Percentiles rank a stretch among this genome's conserved stretches.
Conservation (phyloP, 371 early-diverging fungal species). For the Mortierella sp. region DNA sequence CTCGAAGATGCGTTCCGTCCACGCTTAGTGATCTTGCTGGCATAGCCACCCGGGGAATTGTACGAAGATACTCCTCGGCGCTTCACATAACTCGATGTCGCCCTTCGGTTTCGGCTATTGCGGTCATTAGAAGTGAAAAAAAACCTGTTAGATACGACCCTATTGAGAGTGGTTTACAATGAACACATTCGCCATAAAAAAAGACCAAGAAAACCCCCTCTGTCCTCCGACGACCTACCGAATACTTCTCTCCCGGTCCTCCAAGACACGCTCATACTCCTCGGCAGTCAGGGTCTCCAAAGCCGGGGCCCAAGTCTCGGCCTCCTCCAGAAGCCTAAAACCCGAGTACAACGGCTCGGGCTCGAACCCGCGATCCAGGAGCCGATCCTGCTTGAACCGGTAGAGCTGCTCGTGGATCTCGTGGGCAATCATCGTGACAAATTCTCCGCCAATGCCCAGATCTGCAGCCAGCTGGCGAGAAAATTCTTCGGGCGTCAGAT, state of each 20-base stretch:
- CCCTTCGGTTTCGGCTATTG: conserved; percentile 59
- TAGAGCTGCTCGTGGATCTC: conserved; percentile 91
- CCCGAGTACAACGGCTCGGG: conserved; percentile 64
- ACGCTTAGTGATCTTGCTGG: conserved; percentile 29
- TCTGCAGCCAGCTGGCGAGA: conserved; percentile 85
- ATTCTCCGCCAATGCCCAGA: conserved; percentile 93
- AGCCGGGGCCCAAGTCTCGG: conserved; percentile 85
- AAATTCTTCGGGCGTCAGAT: conserved; percentile 89
- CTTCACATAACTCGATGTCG: conserved; percentile 40
- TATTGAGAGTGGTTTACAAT: neutral
- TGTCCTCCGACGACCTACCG: conserved; percentile 63
- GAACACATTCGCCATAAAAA: no score
- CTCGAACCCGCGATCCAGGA: conserved; percentile 61
- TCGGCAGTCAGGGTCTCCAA: conserved; percentile 84
- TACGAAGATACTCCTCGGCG: conserved; percentile 26
- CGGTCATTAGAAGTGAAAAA: conserved; percentile 14
- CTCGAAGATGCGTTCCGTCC: conserved; percentile 15
- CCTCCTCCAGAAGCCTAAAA: conserved; percentile 77
- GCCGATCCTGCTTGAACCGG: conserved; percentile 75
- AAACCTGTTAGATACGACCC: neutral
- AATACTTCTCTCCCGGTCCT: conserved; percentile 86
- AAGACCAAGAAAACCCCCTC: conserved; percentile 12
- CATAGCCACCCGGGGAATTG: conserved; percentile 9
- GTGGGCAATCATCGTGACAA: conserved; percentile 87
- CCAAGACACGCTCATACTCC: conserved; percentile 83